Conservation (phyloP, 2,329 filamentous ascomycete genomes). For the Colletotrichum ledebouriae region DNA sequence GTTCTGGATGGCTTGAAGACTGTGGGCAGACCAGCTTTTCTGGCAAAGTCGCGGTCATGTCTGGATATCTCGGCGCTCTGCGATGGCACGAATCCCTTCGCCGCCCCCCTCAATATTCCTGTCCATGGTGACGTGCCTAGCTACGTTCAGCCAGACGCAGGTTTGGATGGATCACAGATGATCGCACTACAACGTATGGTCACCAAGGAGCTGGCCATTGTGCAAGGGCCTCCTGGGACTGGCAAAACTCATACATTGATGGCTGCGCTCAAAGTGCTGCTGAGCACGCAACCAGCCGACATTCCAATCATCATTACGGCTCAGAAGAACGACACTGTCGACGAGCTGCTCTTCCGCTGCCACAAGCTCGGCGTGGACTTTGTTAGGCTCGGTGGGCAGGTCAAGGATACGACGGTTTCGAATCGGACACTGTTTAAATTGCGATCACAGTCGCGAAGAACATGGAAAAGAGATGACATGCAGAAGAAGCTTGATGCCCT, state of each 20-base stretch:
- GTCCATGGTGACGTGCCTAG: constrained; percentile 15
- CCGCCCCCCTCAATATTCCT: not conserved
- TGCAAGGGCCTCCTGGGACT: constrained; percentile 85
- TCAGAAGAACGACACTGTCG: constrained; percentile 91
- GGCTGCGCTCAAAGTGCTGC: constrained; percentile 74
- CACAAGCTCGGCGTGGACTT: constrained; percentile 68
- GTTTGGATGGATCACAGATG: constrained; percentile 79
- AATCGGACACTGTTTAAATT: constrained; percentile 76
- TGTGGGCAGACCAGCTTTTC: not conserved
- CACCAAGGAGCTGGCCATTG: constrained; percentile 77
- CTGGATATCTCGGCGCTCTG: constrained; percentile 8
- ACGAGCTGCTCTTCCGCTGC: constrained; percentile 80
- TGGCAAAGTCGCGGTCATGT: not conserved
- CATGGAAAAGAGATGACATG: constrained; percentile 11
- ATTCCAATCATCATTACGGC: constrained; percentile 83
- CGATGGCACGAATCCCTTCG: not conserved
- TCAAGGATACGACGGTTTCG: constrained; percentile 74
- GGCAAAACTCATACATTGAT: constrained; percentile 88
- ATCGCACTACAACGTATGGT: constrained; percentile 77
- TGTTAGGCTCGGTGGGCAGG: constrained; percentile 74
- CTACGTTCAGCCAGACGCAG: constrained; percentile 45
- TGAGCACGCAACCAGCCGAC: constrained; percentile 69
- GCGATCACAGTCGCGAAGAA: constrained; percentile 49
- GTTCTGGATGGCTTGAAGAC: constrained; percentile 62
- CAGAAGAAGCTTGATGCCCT: constrained; percentile 23